Evolutionary conservation across 192 early-diverging fungal species (phyloP).

Genomic region (Chytriomyces confervae): DNA sequence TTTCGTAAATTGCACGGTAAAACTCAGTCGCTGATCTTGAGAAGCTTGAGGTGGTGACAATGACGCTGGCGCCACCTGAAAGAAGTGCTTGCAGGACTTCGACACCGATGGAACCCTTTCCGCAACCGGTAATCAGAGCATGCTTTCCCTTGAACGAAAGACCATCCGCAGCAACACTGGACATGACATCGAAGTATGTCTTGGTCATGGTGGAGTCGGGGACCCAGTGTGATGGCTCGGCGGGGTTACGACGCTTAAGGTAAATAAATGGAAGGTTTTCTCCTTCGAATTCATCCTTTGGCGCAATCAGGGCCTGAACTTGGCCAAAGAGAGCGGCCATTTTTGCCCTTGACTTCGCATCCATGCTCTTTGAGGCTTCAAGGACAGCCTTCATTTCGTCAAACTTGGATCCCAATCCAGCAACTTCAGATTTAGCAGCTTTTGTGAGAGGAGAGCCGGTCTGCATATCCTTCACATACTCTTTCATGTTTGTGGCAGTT

Average conservation of each 20-base stretch:
- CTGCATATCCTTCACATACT: constrained; percentile 89
- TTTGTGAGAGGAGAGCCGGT: constrained; percentile 53
- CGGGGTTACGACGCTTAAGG: constrained; percentile 54
- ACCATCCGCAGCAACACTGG: constrained; percentile 80
- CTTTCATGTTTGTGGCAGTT: constrained; percentile 85
- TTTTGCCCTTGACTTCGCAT: constrained; percentile 23
- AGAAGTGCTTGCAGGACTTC: constrained; percentile 82
- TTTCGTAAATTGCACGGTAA: constrained; percentile 87
- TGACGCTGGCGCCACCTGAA: constrained; percentile 83
- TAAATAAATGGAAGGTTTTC: constrained; percentile 54
- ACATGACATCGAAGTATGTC: constrained; percentile 82
- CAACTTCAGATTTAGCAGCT: constrained; percentile 37
- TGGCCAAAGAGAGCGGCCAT: constrained; percentile 49
- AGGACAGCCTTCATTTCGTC: constrained; percentile 46
- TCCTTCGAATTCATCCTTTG: constrained; percentile 23
- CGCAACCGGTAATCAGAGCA: constrained; percentile 89
- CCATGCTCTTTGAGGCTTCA: constrained; percentile 38
- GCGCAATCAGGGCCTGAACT: constrained; percentile 41
- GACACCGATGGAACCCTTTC: constrained; percentile 87
- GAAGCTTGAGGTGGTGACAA: constrained; percentile 93
- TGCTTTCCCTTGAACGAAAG: constrained; percentile 84
- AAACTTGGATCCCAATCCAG: constrained; percentile 73
- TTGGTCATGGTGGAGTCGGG: constrained; percentile 78
- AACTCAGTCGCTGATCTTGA: constrained; percentile 78
- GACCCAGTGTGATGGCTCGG: constrained; percentile 81